Base-by-base conservation (phyloP, 495 filamentous ascomycete genomes). In the Penicillium fimorum region DNA sequence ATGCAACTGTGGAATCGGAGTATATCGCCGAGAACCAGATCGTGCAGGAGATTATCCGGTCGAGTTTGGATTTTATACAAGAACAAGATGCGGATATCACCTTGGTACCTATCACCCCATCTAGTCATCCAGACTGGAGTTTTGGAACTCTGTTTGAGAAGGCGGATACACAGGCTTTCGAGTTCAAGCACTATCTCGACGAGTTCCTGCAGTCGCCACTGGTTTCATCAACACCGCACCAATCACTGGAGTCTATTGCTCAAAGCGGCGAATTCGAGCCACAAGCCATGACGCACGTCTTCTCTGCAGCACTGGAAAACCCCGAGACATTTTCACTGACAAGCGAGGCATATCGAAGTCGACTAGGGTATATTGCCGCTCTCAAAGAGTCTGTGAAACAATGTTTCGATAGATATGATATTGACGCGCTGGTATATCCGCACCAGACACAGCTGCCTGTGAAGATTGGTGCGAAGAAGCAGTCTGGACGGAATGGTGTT, bases 401-500 rank as follows among this genome's bases (percentile, higher is more conserved):
- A 11, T 82, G 78, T 0, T 86, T 87, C 56, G 60, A 63, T 1
- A 38, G 53, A 1, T 65, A 82, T 49, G 57, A 65, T 3, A 64
- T 89, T 1, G 82, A 86, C 60, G 84, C 79, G 0, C 49, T 87
- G 25, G 78, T 86, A 55, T 89, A 87, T 62, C 86, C 85, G 10
- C 81, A 87, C 63, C 86, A 89, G 58, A 77, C 78, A 54, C 85
- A 85, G 46, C 70, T 89, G 1, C 81, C 84, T 15, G 83, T 85
- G 13, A 74, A 76, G 37, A 65, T 86, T 43, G 85, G 84, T 4
- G 70, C 71, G 5, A 72, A 73, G 0, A 75, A 72, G 0, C 86
- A 88, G 68, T 64, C 65, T 25, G 82, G 82, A 11, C 70, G 86
- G 3, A 88, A 88, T 65, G 86, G 86, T 22, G 82, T 87, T 25